phyloP scores from a whole-genome alignment of 2,329 filamentous ascomycete species.

The Aspergillus carbonarius region DNA sequence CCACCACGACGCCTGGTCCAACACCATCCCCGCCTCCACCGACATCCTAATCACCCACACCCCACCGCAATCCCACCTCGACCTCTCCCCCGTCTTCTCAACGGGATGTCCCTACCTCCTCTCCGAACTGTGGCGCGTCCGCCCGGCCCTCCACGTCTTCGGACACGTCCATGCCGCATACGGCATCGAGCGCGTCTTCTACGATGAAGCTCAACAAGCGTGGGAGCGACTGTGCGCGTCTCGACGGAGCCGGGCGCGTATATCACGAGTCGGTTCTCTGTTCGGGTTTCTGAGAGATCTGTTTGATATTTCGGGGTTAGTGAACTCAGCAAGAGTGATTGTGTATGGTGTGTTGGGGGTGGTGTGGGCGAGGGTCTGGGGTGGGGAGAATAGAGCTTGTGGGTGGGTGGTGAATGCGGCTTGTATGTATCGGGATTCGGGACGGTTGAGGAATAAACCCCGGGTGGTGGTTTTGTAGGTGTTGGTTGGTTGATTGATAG shows the following conservation, averaged over 20 bases:
- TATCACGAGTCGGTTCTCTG: constrained; percentile 24
- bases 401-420: constrained; percentile 63
- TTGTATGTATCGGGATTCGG: constrained; percentile 40
- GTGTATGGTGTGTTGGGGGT: constrained; percentile 56
- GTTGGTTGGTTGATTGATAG: not conserved
- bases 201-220: constrained; percentile 69
- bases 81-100: constrained; percentile 53
- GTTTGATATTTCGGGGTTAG: constrained; percentile 42
- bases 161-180: constrained; percentile 79
- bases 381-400: constrained; percentile 47
- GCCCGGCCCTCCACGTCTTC: constrained; percentile 75
- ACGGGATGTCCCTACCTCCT: constrained; percentile 72
- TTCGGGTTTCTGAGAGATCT: constrained; percentile 37
- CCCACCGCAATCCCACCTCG: constrained; percentile 72
- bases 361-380: constrained; percentile 62
- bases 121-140: constrained; percentile 70
- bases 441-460: constrained; percentile 38
- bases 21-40: constrained; percentile 67
- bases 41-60: constrained; percentile 81
- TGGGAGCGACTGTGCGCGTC: constrained; percentile 65
- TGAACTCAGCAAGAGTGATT: constrained; percentile 52
- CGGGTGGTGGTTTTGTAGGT: constrained; percentile 33
- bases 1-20: constrained; percentile 67
- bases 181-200: constrained; percentile 68
- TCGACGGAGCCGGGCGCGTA: constrained; percentile 27